Evolutionary conservation across 495 filamentous ascomycete species (phyloP).

Genomic region (Xylaria flabelliformis): DNA sequence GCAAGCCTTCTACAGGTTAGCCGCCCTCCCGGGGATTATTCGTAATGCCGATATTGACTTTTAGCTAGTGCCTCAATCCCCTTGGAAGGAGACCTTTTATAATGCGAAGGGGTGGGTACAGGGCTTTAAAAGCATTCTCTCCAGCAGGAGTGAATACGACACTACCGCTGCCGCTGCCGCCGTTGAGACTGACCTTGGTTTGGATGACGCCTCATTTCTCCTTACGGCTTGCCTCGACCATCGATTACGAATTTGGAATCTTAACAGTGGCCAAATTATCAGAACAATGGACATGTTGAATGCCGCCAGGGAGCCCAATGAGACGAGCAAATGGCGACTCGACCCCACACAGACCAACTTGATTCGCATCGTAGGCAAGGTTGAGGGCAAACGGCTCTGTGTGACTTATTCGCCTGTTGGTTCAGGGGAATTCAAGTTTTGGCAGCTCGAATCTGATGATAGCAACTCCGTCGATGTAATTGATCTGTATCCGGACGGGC

Average conservation of each 20-base stretch:
- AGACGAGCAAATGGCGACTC: slow-evolving; percentile 71
- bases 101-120: slow-evolving; percentile 80
- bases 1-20: slow-evolving; percentile 71
- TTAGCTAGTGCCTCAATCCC: slow-evolving; percentile 51
- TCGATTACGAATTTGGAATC: slow-evolving; percentile 84
- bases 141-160: slow-evolving; percentile 51
- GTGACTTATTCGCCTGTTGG: slow-evolving; percentile 87
- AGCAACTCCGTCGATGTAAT: slow-evolving; percentile 67
- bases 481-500: slow-evolving; percentile 68
- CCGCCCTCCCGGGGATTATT: neutral
- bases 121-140: slow-evolving; percentile 73
- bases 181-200: slow-evolving; percentile 59
- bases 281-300: slow-evolving; percentile 42
- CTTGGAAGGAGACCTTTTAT: slow-evolving; percentile 80
- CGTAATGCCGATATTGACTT: slow-evolving; percentile 21
- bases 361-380: slow-evolving; percentile 72
- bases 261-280: slow-evolving; percentile 72
- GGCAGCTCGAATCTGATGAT: slow-evolving; percentile 72
- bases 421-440: slow-evolving; percentile 94
- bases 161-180: slow-evolving; percentile 38
- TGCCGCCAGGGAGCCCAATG: slow-evolving; percentile 55
- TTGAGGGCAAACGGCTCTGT: slow-evolving; percentile 70
- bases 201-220: slow-evolving; percentile 60
- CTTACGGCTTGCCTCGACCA: slow-evolving; percentile 90
- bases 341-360: slow-evolving; percentile 75